Percentiles rank a stretch among this genome's conserved stretches.
phyloP scores from a whole-genome alignment of 1,139 yeast species.

The Sugiyamaella novakii region DNA sequence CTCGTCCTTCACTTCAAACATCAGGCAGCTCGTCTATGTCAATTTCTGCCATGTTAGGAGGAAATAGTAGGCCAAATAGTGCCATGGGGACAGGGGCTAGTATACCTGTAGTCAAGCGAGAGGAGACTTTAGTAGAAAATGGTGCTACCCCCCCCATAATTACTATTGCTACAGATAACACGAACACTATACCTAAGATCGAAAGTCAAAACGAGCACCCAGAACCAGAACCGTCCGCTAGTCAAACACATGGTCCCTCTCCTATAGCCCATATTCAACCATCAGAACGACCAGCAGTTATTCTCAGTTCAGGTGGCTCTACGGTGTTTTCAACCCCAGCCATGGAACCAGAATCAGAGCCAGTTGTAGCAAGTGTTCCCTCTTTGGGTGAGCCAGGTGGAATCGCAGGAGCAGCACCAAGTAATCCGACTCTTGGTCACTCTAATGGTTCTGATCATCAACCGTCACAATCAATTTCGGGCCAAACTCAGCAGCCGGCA shows the following conservation, averaged over 20 bases:
- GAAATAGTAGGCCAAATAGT: conserved; percentile 8
- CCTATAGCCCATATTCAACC: no score
- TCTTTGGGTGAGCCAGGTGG: not conserved
- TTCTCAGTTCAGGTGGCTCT: no score
- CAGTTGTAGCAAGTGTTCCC: no score
- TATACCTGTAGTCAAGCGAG: not conserved
- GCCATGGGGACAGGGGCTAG: not conserved
- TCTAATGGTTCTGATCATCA: not conserved
- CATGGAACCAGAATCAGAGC: conserved; percentile 1
- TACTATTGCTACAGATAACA: no score
- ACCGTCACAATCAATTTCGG: not conserved
- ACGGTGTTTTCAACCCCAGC: conserved; percentile 2
- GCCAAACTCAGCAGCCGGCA: no score
- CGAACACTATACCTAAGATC: no score
- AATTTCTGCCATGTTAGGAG: conserved; percentile 27
- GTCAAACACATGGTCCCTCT: no score
- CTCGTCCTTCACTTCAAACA: not conserved
- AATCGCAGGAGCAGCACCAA: not conserved
- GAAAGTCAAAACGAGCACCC: no score
- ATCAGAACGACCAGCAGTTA: not conserved
- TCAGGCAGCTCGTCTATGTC: conserved; percentile 28
- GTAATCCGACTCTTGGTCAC: not conserved
- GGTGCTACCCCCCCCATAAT: no score
- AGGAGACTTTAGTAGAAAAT: no score
- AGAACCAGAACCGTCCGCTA: no score